Evolutionary conservation across 176 grass and related monocot genomes (phyloP).

Genomic region (bread wheat (Triticum aestivum)): DNA sequence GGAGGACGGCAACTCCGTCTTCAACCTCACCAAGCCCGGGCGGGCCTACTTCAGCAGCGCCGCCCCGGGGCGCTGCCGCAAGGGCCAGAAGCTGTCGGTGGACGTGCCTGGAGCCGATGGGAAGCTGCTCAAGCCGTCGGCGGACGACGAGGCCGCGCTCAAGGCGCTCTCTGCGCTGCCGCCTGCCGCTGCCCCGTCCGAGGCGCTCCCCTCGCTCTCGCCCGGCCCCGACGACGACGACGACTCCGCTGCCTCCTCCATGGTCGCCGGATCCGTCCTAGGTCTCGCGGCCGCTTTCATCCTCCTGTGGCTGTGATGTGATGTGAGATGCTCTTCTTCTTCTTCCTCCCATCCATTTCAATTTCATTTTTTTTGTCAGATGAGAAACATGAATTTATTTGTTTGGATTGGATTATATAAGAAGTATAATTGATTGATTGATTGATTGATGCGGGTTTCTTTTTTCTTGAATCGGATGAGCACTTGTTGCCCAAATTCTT

Average conservation of each 20-base stretch:
- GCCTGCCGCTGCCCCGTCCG: slow-evolving; percentile 18
- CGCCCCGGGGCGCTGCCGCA: slow-evolving; percentile 53
- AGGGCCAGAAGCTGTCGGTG: slow-evolving; percentile 72
- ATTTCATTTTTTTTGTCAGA: too few relatives aligned
- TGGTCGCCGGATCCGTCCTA: not conserved
- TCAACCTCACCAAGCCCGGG: slow-evolving; percentile 72
- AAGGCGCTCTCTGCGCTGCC: not conserved
- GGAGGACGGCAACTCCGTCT: slow-evolving; percentile 78
- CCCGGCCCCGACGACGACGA: not conserved
- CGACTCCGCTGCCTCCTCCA: not conserved
- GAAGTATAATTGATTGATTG: too few relatives aligned
- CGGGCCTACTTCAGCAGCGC: slow-evolving; percentile 68
- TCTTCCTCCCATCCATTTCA: too few relatives aligned
- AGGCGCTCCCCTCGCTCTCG: not conserved
- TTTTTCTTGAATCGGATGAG: too few relatives aligned
- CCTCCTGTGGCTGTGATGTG: too few relatives aligned
- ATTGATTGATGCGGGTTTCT: too few relatives aligned
- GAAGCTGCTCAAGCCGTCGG: slow-evolving; percentile 45
- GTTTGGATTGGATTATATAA: too few relatives aligned
- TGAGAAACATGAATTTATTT: too few relatives aligned
- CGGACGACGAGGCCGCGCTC: slow-evolving; percentile 25
- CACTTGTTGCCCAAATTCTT: too few relatives aligned
- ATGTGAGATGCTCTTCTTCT: not conserved
- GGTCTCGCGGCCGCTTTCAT: not conserved
- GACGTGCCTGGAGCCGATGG: slow-evolving; percentile 68